Conservation (phyloP, 345 rosid genomes). For the Citrus sinensis region DVS_A1.0 CM039166.1:19545501-19546000, state of each 20-base stretch:
- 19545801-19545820: no score
- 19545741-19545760: neutral
- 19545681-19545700: neutral
- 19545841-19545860: no score
- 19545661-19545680: slow-evolving; percentile 55
- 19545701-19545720: neutral
- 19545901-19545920: no score
- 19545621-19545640: slow-evolving; percentile 79
- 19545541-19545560: slow-evolving; percentile 64
- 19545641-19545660: slow-evolving; percentile 96
- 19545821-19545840: no score
- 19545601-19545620: slow-evolving; percentile 78
- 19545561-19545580: slow-evolving; percentile 87
- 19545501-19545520: slow-evolving; percentile 39
- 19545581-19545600: slow-evolving; percentile 85
- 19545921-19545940: neutral
- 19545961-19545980: no score
- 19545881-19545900: no score
- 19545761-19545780: neutral
- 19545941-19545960: neutral
- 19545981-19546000: no score
- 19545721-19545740: neutral
- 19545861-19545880: no score
- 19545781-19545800: neutral
- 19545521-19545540: slow-evolving; percentile 85